These are phyloP conservation scores for Lepidium africanum DNA, from an alignment of 345 rosid genomes.

Conservation along the genomic window DNA sequence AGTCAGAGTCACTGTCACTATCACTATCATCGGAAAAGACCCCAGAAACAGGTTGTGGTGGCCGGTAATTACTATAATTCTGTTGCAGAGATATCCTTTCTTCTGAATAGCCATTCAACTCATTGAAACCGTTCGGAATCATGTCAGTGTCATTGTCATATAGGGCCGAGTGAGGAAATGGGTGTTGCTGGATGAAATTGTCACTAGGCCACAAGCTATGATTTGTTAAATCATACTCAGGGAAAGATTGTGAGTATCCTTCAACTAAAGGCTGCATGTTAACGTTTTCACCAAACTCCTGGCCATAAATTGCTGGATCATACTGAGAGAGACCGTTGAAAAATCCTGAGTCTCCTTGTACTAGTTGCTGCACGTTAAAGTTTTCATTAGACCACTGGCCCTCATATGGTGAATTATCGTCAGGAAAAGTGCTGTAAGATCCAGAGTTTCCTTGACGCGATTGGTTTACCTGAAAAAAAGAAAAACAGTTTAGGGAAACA, in stretches of 20 bases:
- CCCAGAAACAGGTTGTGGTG: constrained; percentile 1
- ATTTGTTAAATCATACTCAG: not conserved
- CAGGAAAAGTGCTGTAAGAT: not conserved
- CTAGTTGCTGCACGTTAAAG: not conserved
- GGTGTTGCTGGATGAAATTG: not conserved
- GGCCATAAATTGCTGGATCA: not conserved
- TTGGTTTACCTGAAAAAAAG: constrained; percentile 6
- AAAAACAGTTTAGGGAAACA: not conserved
- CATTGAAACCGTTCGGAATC: not conserved
- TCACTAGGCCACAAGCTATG: not conserved
- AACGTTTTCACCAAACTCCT: not conserved
- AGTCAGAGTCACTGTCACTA: constrained; percentile 17
- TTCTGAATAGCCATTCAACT: not conserved
- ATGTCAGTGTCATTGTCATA: not conserved
- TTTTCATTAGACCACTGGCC: not conserved
- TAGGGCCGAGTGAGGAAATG: not conserved
- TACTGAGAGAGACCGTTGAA: not conserved
- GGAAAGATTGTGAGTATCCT: not conserved
- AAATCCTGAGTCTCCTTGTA: not conserved
- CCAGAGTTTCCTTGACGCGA: not conserved
- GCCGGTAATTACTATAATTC: not conserved
- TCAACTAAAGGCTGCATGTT: not conserved
- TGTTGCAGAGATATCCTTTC: not conserved
- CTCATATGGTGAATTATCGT: not conserved
- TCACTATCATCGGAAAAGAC: not conserved